Evolutionary conservation across 2,329 filamentous ascomycete species (phyloP).

Genomic region (Dactylella cylindrospora): DNA sequence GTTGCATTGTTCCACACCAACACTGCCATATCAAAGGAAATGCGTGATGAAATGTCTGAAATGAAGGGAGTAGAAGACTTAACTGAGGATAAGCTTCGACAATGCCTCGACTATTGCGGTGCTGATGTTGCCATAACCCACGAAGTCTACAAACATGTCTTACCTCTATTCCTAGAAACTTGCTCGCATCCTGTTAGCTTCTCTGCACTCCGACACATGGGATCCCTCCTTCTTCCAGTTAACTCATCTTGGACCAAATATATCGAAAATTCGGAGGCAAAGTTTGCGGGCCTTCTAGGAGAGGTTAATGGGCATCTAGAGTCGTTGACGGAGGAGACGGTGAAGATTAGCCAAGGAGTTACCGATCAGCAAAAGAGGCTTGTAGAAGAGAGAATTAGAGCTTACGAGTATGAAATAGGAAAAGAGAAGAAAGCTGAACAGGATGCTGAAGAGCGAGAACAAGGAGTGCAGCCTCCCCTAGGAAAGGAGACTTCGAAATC

Average conservation of each 20-base stretch:
- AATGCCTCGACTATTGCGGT: constrained; percentile 89
- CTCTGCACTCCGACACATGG: constrained; percentile 87
- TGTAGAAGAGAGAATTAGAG: not conserved
- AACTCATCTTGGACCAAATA: constrained; percentile 86
- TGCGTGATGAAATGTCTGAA: constrained; percentile 82
- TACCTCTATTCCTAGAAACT: constrained; percentile 81
- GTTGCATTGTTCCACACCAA: constrained; percentile 96
- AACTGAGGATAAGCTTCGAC: constrained; percentile 66
- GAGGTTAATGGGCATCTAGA: constrained; percentile 76
- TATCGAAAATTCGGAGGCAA: constrained; percentile 77
- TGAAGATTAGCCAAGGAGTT: constrained; percentile 51
- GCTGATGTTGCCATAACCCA: constrained; percentile 92
- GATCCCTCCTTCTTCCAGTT: constrained; percentile 87
- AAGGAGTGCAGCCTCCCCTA: no score
- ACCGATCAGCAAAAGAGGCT: not conserved
- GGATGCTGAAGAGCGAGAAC: no score
- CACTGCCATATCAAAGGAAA: constrained; percentile 84
- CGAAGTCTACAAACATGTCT: constrained; percentile 88
- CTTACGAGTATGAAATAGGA: not conserved
- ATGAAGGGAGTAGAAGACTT: constrained; percentile 65
- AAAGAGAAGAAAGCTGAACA: constrained; percentile 2
- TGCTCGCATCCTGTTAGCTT: constrained; percentile 98
- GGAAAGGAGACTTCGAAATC: no score
- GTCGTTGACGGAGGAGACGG: constrained; percentile 72
- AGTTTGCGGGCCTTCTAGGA: constrained; percentile 73